phyloP scores from a whole-genome alignment of 148 eudicot genomes.

The Talinum fruticosum region DNA sequence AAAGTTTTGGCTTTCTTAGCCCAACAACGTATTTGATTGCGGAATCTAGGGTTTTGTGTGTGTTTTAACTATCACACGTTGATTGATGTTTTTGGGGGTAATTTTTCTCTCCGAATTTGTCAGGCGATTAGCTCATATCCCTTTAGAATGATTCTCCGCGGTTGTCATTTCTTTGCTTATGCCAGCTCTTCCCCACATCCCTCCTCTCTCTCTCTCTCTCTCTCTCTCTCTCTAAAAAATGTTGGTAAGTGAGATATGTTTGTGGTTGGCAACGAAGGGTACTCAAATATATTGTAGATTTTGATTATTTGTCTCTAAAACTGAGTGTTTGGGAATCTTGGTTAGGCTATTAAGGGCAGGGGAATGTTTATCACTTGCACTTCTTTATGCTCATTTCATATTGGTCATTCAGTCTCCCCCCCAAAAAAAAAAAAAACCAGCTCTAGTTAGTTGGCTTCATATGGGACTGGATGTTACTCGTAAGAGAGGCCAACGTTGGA shows the following conservation, averaged over 20 bases:
- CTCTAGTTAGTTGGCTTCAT: not conserved
- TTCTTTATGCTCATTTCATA: too few relatives aligned
- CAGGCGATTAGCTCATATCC: not conserved
- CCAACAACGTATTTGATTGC: slow-evolving; percentile 9
- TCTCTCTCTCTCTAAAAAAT: too few relatives aligned
- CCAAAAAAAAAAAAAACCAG: too few relatives aligned
- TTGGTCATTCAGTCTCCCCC: not conserved
- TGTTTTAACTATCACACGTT: not conserved
- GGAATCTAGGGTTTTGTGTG: slow-evolving; percentile 17
- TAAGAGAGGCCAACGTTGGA: not conserved
- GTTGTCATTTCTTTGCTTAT: not conserved
- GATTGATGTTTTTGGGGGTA: slow-evolving; percentile 10
- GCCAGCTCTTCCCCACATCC: not conserved
- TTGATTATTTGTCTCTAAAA: not conserved
- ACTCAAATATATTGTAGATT: not conserved
- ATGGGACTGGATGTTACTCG: not conserved
- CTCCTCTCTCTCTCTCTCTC: too few relatives aligned
- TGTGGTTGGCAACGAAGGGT: not conserved
- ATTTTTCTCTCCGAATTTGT: not conserved
- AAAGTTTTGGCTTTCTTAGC: not conserved
- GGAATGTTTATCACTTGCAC: not conserved
- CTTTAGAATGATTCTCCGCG: not conserved
- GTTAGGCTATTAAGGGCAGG: not conserved
- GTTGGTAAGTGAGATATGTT: not conserved
- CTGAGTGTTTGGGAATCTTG: not conserved